phyloP scores from a whole-genome alignment of 371 early-diverging fungal genomes.

The Vairimorpha ceranae region DNA sequence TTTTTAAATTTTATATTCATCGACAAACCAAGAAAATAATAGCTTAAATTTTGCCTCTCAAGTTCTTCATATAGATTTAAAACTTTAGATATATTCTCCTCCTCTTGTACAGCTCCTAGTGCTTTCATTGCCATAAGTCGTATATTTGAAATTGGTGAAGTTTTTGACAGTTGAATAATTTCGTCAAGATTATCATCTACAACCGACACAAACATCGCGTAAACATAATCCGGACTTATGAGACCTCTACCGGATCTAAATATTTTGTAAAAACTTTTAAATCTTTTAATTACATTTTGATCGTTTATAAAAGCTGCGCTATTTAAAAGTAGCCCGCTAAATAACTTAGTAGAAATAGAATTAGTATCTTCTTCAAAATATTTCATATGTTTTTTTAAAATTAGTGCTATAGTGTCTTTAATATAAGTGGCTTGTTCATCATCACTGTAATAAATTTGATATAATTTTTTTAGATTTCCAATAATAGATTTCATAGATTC shows the following conservation, averaged over 20 bases:
- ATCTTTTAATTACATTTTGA: neutral
- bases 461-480: neutral
- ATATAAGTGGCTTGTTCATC: neutral
- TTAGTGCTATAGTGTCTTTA: neutral
- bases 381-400: neutral
- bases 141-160: neutral
- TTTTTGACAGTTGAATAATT: neutral
- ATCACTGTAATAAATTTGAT: neutral
- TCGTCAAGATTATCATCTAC: slow-evolving; percentile 25
- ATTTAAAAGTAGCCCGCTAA: neutral
- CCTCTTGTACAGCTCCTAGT: slow-evolving; percentile 2
- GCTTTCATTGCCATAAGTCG: neutral
- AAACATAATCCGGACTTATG: slow-evolving; percentile 2
- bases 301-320: neutral
- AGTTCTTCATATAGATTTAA: neutral
- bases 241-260: neutral
- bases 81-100: neutral
- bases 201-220: slow-evolving; percentile 2
- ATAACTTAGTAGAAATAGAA: neutral
- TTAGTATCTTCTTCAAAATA: neutral
- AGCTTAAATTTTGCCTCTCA: slow-evolving; percentile 11
- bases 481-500: neutral
- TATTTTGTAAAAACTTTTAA: neutral
- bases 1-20: neutral
- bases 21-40: neutral